Conservation (phyloP, 306 rosid species). For the Acacia crassicarpa region DNA sequence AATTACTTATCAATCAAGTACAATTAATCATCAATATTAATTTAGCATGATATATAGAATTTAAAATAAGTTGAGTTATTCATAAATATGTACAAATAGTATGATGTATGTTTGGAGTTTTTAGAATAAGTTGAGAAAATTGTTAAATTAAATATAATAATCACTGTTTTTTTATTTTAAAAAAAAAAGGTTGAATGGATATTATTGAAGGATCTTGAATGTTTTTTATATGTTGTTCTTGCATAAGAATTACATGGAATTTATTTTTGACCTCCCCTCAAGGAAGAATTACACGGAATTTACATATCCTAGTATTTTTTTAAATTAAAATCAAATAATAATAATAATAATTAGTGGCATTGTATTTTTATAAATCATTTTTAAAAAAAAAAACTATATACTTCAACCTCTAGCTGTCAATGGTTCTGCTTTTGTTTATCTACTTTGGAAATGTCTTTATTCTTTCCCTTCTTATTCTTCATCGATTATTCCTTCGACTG, state of each 20-base stretch:
- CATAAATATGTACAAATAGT: background rate
- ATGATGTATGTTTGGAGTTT: too few relatives aligned
- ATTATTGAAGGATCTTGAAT: background rate
- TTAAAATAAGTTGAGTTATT: too few relatives aligned
- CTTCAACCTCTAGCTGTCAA: constrained; percentile 1
- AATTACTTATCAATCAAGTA: background rate
- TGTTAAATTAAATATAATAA: background rate
- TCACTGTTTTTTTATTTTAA: background rate
- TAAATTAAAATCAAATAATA: background rate
- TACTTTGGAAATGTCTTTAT: background rate
- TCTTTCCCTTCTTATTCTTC: background rate
- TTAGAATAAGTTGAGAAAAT: too few relatives aligned
- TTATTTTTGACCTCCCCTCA: too few relatives aligned
- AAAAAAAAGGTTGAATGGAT: background rate
- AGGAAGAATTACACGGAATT: background rate
- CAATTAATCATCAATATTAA: background rate
- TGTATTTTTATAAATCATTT: background rate
- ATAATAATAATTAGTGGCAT: background rate
- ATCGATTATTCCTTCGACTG: background rate
- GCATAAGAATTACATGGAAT: background rate
- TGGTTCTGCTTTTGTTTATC: background rate
- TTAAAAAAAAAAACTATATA: background rate
- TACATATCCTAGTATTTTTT: background rate
- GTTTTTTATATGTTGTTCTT: background rate
- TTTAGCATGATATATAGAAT: background rate